A percentile compares a stretch with the other conserved stretches of the same genome.
phyloP scores from a whole-genome alignment of 371 early-diverging fungal genomes.

The Mortierella polycephala region DNA sequence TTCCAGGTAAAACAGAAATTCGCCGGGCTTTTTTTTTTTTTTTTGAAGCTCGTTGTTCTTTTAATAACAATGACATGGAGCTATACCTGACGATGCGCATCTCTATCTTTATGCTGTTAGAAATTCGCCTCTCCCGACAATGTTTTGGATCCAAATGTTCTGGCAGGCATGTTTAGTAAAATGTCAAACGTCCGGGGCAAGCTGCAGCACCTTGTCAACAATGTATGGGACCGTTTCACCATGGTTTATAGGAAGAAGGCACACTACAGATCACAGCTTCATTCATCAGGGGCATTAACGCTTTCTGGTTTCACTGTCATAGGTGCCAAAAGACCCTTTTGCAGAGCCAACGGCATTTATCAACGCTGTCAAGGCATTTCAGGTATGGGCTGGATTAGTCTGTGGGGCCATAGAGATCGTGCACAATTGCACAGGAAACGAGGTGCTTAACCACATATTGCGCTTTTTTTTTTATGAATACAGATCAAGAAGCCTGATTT shows the following conservation, averaged over 20 bases:
- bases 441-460: too few species aligned
- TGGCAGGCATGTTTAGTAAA: constrained; percentile 69
- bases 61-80: not conserved
- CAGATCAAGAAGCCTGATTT: constrained; percentile 45
- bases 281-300: not conserved
- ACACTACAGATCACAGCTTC: not conserved
- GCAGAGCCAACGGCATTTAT: constrained; percentile 65
- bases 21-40: not conserved
- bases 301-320: constrained; percentile 8
- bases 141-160: constrained; percentile 68
- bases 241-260: not conserved
- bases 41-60: constrained; percentile 8
- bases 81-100: too few species aligned
- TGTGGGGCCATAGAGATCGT: not conserved
- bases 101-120: not conserved
- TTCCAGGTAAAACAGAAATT: constrained; percentile 56
- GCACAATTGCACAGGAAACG: not conserved
- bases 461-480: not conserved
- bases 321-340: constrained; percentile 73
- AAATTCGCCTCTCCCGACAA: constrained; percentile 57
- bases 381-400: constrained; percentile 43
- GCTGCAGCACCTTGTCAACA: constrained; percentile 67
- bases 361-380: constrained; percentile 64
- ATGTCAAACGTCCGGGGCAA: constrained; percentile 66
- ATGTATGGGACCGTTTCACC: constrained; percentile 48